Evolutionary conservation across 345 rosid species (phyloP).

Genomic region (Citrus unshiu): DNA sequence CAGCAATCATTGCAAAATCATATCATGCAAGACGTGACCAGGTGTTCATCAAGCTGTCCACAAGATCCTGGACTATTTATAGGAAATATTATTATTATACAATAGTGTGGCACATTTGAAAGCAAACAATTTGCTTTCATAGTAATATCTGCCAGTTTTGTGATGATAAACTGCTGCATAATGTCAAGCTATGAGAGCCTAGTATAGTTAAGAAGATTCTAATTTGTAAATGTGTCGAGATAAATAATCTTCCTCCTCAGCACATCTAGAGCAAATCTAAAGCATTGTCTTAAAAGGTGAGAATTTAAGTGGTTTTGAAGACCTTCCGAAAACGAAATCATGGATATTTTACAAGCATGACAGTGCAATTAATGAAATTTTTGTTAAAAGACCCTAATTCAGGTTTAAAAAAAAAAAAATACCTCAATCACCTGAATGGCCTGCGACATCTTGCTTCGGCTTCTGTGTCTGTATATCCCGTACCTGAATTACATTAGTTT

Average conservation of each 20-base stretch:
- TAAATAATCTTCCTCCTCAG: neutral
- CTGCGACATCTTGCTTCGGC: constrained; percentile 92
- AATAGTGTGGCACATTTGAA: neutral
- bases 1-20: neutral
- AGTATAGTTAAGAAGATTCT: too few relatives aligned
- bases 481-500: too few relatives aligned
- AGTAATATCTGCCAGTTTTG: too few relatives aligned
- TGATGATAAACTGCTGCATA: neutral
- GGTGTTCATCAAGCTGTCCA: neutral
- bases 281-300: neutral
- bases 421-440: constrained; percentile 90
- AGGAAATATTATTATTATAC: neutral
- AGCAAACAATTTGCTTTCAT: neutral
- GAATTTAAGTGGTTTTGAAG: constrained; percentile 33
- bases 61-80: neutral
- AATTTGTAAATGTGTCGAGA: neutral
- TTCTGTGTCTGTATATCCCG: constrained; percentile 81
- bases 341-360: constrained; percentile 5
- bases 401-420: neutral
- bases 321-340: constrained; percentile 38
- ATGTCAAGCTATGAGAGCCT: neutral
- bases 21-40: neutral
- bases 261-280: neutral
- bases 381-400: neutral
- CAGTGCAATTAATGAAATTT: neutral